Base-by-base conservation (phyloP, 371 early-diverging fungal species). In the Mortierella sp. region DNA sequence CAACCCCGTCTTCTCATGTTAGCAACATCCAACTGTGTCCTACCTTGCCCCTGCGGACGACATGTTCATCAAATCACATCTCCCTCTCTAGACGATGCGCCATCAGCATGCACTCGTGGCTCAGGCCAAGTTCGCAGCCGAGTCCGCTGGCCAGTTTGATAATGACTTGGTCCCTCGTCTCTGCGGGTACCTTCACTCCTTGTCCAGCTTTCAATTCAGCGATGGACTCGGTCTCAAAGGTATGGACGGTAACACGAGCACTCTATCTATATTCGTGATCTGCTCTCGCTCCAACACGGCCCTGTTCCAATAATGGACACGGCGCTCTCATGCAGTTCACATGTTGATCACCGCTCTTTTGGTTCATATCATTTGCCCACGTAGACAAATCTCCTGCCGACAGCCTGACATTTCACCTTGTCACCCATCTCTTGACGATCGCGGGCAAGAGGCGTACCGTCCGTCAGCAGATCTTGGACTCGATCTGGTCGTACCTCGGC, bases 361-460 rank as follows among this genome's bases (percentile, higher is more conserved):
- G 37, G 5, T 16, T 29, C 28, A 29, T 25, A 10, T 54, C 40
- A 27, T 22, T 14, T 51, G 17, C 22, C 46, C 21, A 8, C n/a
- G 7, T 34, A 72, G 74, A 68, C 54, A 74, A 74, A 34, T 74
- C 74, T 14, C 63, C 74, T 27, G 74, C 74, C n/a, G 74, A 74
- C 49, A 67, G 39, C 34, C 60, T 74, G 27, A 74, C 74, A 9
- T 55, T 48, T 49, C 62, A 60, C 34, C 55, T 74, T 53, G 48
- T 51, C 19, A 63, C 55, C 10, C 74, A 85, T 21, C 80, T 90
- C 54, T 64, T 90, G 43, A 76, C 78, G 40, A 82, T 87, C 27
- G 84, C 82, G 5, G 65, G 57, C 59, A 80, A 82, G 52, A 58
- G 64, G 9, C 22, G 60, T 3, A 68, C 78, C 17, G 78, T 79